These are phyloP conservation scores for Zymoseptoria tritici DNA, from an alignment of 2,329 filamentous ascomycete species.

Conservation along the genomic window DNA sequence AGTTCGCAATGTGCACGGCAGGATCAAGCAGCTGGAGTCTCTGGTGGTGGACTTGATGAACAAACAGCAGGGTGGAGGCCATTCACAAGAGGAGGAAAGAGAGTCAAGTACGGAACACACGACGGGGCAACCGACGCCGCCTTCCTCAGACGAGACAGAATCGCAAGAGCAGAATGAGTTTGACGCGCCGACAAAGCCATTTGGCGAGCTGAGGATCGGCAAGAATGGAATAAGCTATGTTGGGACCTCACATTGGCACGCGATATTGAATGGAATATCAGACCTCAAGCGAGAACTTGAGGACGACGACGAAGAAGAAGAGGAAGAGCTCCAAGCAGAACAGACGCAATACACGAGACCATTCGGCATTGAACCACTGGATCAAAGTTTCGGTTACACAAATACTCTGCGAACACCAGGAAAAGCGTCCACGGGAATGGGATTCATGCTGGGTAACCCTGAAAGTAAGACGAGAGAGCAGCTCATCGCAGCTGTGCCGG, in stretches of 20 bases:
- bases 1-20: slow-evolving; percentile 29
- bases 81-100: not conserved
- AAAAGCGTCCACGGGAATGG: slow-evolving; percentile 8
- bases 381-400: not conserved
- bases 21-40: slow-evolving; percentile 29
- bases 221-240: slow-evolving; percentile 68
- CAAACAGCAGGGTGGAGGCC: slow-evolving; percentile 14
- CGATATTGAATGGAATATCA: slow-evolving; percentile 58
- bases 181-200: slow-evolving; percentile 53
- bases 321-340: slow-evolving; percentile 8
- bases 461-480: slow-evolving; percentile 23
- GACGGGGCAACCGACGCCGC: slow-evolving; percentile 20
- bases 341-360: slow-evolving; percentile 1
- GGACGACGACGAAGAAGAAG: slow-evolving; percentile 20
- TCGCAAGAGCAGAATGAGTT: slow-evolving; percentile 34
- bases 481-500: slow-evolving; percentile 27
- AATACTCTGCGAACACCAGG: not conserved
- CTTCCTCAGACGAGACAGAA: slow-evolving; percentile 21
- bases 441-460: slow-evolving; percentile 22
- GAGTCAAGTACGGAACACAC: not conserved
- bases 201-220: slow-evolving; percentile 78
- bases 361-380: slow-evolving; percentile 9
- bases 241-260: slow-evolving; percentile 77
- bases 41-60: slow-evolving; percentile 33
- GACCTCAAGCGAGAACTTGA: slow-evolving; percentile 29